Base-by-base conservation (phyloP, 2,329 filamentous ascomycete species). In the Cordyceps sp. region DNA sequence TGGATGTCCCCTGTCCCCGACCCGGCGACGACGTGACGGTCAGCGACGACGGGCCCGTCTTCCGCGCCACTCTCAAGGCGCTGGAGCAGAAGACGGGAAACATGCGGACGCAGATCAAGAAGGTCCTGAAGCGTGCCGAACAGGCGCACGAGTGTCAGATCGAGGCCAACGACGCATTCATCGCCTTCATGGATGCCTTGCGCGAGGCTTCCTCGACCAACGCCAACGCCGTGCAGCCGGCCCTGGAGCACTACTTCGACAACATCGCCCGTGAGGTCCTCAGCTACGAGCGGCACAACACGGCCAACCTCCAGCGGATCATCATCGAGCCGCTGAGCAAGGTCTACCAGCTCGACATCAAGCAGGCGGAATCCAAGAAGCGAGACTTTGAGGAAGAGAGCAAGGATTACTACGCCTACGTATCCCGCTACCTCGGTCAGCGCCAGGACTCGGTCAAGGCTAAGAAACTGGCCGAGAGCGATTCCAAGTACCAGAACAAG, bases 371-470 rank as follows among this genome's bases (percentile, higher is more conserved):
- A 48, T 68, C 80, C 26, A 98, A 98, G 61, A 93, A 90, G 57
- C 84, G 90, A 42, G 90, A 96, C 44, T 98, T 98, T 45, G 90
- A 98, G 41, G 90, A 98, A 47, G 90, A 98, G 53, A 96, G 88
- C 60, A 90, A 93, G 52, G 90, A 98, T 51, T 98, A 93, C 57
- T 98, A 98, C 56, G 77, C 80, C 39, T 98, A 93, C 50, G 82
- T 96, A 31, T 81, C 85, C 39, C 76, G 85, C 29, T 98, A 98
- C 55, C 71, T 98, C n/a, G 90, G 90, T 21, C 88, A 96, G 52
- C 73, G 88, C 27, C 85, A 92, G 50, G 90, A 98, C 54, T 92
- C 88, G 7, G 65, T 93, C 45, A 98, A 96, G 57, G 82, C 93
- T 52, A 98, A 98, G 67, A 96, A 96, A 58, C 75, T 90, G 39